A percentile compares a stretch with the other conserved stretches of the same genome.
These are phyloP conservation scores for Chaetomiaceae sp. DNA, from an alignment of 2,329 filamentous ascomycete genomes.

Conservation along the genomic window DNA sequence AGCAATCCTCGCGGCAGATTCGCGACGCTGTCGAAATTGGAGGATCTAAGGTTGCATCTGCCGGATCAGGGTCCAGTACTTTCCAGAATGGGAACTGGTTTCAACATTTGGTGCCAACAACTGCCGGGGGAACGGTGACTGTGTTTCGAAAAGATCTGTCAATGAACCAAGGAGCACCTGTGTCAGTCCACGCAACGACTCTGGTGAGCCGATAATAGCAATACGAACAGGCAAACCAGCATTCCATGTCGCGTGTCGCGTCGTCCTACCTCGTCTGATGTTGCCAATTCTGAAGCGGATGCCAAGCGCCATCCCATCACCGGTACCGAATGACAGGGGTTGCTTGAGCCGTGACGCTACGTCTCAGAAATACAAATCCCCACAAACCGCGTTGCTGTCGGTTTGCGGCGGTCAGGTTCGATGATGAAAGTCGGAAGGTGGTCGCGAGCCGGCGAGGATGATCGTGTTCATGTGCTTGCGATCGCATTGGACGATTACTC, in stretches of 20 bases:
- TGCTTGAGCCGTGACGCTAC: background rate
- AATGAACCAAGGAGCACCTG: background rate
- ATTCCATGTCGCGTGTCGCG: background rate
- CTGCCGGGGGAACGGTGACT: background rate
- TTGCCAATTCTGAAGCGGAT: conserved; percentile 3
- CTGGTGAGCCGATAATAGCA: no score
- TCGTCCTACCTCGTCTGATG: conserved; percentile 1
- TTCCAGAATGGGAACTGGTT: background rate
- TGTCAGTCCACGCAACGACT: no score
- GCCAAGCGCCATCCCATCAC: conserved; percentile 9
- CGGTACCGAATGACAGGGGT: conserved; percentile 18
- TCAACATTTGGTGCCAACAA: background rate
- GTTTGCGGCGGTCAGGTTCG: background rate
- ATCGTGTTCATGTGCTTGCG: background rate
- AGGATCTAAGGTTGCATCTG: background rate
- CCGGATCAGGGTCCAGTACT: background rate
- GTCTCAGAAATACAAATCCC: conserved; percentile 26
- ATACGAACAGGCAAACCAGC: background rate
- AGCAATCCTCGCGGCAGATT: conserved; percentile 1
- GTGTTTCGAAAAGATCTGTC: conserved; percentile 4
- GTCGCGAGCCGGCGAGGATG: background rate
- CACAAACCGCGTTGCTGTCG: background rate
- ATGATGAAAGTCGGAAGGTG: no score
- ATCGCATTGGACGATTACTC: conserved; percentile 12
- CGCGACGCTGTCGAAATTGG: conserved; percentile 15